These are phyloP conservation scores for Colletotrichum cereale DNA, from an alignment of 2,329 filamentous ascomycete genomes.

Conservation along the genomic window DNA sequence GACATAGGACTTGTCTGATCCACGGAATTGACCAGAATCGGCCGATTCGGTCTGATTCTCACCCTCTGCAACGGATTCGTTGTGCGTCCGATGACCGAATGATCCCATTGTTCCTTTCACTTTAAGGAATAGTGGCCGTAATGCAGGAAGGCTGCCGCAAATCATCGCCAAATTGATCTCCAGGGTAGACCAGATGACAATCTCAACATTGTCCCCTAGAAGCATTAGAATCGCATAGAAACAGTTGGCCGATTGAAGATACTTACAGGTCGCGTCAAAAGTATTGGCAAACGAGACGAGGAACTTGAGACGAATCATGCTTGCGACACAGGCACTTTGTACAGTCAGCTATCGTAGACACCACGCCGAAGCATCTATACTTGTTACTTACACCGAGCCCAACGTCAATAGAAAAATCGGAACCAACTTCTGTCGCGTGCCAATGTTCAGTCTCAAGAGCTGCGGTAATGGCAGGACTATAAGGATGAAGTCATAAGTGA, in stretches of 20 bases:
- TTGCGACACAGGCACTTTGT: slow-evolving; percentile 40
- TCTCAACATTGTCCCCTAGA: slow-evolving; percentile 45
- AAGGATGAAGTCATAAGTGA: slow-evolving; percentile 37
- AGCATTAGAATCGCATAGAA: background rate
- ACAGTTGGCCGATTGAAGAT: no score
- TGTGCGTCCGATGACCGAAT: background rate
- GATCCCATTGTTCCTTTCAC: background rate
- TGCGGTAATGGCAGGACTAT: slow-evolving; percentile 38
- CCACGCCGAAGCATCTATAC: no score
- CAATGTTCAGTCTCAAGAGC: slow-evolving; percentile 31
- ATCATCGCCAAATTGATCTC: slow-evolving; percentile 53
- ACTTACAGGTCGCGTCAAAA: slow-evolving; percentile 34
- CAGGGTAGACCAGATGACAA: slow-evolving; percentile 49
- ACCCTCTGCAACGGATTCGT: background rate
- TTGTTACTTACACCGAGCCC: slow-evolving; percentile 38
- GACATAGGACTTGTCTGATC: background rate
- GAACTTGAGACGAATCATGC: slow-evolving; percentile 41
- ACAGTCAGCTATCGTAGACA: background rate
- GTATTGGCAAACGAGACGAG: slow-evolving; percentile 37
- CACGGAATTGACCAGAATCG: background rate
- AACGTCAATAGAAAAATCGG: slow-evolving; percentile 34
- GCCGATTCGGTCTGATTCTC: background rate
- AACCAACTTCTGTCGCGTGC: slow-evolving; percentile 30
- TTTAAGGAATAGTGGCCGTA: slow-evolving; percentile 50
- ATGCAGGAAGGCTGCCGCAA: slow-evolving; percentile 57